Conservation (phyloP, 257 asterid species). For the Paulownia fortunei region DNA sequence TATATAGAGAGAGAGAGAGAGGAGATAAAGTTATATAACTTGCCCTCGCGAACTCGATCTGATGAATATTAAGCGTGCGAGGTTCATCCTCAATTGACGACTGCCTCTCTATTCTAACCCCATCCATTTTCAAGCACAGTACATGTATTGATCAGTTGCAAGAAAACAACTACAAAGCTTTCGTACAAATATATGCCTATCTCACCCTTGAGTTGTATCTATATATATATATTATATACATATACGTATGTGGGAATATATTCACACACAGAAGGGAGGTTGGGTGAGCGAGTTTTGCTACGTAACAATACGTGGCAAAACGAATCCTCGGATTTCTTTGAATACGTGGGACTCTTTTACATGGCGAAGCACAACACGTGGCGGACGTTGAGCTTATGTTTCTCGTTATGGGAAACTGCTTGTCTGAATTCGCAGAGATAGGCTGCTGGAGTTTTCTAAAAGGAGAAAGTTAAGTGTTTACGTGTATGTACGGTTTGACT, state of each 20-base stretch:
- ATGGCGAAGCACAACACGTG: neutral
- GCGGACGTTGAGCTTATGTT: neutral
- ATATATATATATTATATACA: neutral
- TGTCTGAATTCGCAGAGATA: neutral
- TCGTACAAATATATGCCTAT: neutral
- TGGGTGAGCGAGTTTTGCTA: neutral
- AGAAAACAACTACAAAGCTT: neutral
- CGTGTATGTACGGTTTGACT: neutral
- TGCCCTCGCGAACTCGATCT: slow-evolving; percentile 47
- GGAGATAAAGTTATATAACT: neutral
- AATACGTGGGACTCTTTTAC: neutral
- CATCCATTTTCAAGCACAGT: neutral
- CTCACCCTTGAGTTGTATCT: neutral
- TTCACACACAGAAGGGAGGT: too few relatives aligned
- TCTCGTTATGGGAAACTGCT: neutral
- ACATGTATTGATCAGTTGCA: neutral
- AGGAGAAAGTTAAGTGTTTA: neutral
- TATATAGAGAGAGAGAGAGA: slow-evolving; percentile 11
- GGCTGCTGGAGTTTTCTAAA: neutral
- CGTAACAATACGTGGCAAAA: slow-evolving; percentile 32
- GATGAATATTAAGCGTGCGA: slow-evolving; percentile 42
- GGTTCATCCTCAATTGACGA: slow-evolving; percentile 54
- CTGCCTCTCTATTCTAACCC: slow-evolving; percentile 31
- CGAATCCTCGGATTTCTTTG: neutral
- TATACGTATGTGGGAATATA: too few relatives aligned